phyloP scores from a whole-genome alignment of 768 basidiomycete genomes.

The Gyrodon lividus region DNA sequence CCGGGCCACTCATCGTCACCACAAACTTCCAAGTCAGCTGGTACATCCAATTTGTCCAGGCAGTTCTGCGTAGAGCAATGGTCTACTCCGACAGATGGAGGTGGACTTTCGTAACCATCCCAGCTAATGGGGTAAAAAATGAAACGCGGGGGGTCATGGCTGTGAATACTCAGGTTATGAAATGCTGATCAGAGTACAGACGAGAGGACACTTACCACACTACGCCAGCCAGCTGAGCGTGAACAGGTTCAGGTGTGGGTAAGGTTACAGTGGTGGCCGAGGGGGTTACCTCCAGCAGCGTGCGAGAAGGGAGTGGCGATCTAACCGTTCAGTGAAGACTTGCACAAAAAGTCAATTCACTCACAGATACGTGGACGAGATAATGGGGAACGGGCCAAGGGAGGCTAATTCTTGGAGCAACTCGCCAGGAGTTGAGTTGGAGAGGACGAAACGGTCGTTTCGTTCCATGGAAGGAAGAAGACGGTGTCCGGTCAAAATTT shows the following conservation, averaged over 20 bases:
- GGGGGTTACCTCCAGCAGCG: slow-evolving; percentile 17
- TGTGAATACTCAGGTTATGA: slow-evolving; percentile 4
- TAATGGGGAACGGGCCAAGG: not conserved
- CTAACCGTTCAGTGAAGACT: not conserved
- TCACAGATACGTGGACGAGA: not conserved
- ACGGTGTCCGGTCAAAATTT: not conserved
- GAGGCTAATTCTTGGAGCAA: not conserved
- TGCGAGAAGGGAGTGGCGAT: not conserved
- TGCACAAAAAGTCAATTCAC: not conserved
- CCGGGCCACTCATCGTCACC: slow-evolving; percentile 38
- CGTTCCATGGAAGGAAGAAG: not conserved
- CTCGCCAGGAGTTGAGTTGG: not conserved
- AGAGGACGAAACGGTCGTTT: not conserved
- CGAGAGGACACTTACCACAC: slow-evolving; percentile 9
- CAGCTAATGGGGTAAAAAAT: slow-evolving; percentile 28
- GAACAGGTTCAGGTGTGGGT: slow-evolving; percentile 21
- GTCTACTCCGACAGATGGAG: slow-evolving; percentile 40
- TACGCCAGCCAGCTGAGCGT: slow-evolving; percentile 13
- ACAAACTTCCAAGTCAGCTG: not conserved
- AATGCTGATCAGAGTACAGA: not conserved
- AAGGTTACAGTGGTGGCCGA: slow-evolving; percentile 31
- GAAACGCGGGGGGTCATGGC: slow-evolving; percentile 20
- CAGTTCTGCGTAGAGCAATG: slow-evolving; percentile 35
- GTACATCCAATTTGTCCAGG: not conserved
- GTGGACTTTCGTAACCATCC: slow-evolving; percentile 19